These are phyloP conservation scores for Ganoderma multipileum DNA, from an alignment of 1,284 basidiomycete genomes.

Conservation along the genomic window DNA sequence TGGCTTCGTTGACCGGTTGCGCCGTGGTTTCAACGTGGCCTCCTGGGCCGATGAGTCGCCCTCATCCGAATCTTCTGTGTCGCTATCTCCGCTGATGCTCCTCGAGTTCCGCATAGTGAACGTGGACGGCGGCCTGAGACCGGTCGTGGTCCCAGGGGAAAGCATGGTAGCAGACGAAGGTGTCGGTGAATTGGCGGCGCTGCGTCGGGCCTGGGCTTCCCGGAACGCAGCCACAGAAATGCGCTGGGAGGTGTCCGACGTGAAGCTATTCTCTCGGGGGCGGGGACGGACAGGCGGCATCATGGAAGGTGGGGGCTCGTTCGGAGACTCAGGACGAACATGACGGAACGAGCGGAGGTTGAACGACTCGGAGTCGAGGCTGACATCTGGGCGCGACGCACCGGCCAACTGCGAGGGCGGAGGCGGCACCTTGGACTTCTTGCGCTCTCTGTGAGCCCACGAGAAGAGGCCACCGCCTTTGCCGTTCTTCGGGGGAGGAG, in stretches of 20 bases:
- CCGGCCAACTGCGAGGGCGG: constrained; percentile 32
- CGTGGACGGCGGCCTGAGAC: constrained; percentile 29
- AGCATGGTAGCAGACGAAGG: constrained; percentile 57
- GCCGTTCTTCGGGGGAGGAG: constrained; percentile 40
- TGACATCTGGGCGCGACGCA: constrained; percentile 20
- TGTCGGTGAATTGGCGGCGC: constrained; percentile 64
- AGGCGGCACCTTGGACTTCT: constrained; percentile 47
- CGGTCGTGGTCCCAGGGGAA: constrained; percentile 35
- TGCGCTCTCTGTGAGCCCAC: constrained; percentile 50
- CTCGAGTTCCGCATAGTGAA: constrained; percentile 26
- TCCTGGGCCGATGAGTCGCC: constrained; percentile 45
- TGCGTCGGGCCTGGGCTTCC: constrained; percentile 74
- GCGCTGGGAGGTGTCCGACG: constrained; percentile 71
- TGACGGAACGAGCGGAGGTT: constrained; percentile 78
- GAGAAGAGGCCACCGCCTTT: constrained; percentile 39
- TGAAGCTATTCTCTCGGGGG: constrained; percentile 61
- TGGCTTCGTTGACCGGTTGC: constrained; percentile 44
- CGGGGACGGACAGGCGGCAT: constrained; percentile 48
- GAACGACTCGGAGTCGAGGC: constrained; percentile 40
- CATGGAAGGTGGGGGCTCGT: constrained; percentile 34
- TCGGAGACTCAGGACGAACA: constrained; percentile 47
- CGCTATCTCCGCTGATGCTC: constrained; percentile 26
- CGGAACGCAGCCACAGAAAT: constrained; percentile 82
- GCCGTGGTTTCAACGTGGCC: constrained; percentile 41
- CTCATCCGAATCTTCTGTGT: constrained; percentile 42